phyloP scores from a whole-genome alignment of 768 basidiomycete species.

The Pisolithus marmoratus region DNA sequence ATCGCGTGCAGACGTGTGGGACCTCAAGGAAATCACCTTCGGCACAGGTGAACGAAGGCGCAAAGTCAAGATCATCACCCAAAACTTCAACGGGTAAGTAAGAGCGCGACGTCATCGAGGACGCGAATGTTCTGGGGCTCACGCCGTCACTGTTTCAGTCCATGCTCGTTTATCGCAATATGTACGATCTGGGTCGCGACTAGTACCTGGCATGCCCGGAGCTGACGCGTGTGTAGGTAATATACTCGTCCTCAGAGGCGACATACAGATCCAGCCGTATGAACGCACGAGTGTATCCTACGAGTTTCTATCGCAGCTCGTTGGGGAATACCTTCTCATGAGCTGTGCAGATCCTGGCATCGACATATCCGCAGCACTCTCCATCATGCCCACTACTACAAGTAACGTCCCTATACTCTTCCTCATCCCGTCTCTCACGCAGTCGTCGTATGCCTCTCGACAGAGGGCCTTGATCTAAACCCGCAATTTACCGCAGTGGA shows the following conservation, averaged over 20 bases:
- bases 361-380: conserved; percentile 26
- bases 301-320: conserved; percentile 74
- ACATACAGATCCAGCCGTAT: conserved; percentile 66
- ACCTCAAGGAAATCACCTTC: conserved; percentile 65
- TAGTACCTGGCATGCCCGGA: neutral
- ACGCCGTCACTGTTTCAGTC: conserved; percentile 37
- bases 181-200: conserved; percentile 27
- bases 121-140: neutral
- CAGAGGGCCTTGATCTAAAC: conserved; percentile 88
- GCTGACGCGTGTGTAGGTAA: conserved; percentile 52
- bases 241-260: conserved; percentile 79
- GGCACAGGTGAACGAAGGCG: conserved; percentile 25
- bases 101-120: neutral
- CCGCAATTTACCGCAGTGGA: conserved; percentile 70
- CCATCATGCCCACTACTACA: conserved; percentile 54
- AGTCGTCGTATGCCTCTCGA: neutral
- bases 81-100: conserved; percentile 78
- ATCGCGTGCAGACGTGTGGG: conserved; percentile 58
- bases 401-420: conserved; percentile 40
- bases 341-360: conserved; percentile 44
- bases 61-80: conserved; percentile 62
- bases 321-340: conserved; percentile 75
- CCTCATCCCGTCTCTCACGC: neutral
- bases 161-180: conserved; percentile 88
- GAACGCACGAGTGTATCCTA: conserved; percentile 72